These are phyloP conservation scores for Verticillium nonalfalfae DNA, from an alignment of 2,329 filamentous ascomycete genomes.

Conservation along the genomic window DNA sequence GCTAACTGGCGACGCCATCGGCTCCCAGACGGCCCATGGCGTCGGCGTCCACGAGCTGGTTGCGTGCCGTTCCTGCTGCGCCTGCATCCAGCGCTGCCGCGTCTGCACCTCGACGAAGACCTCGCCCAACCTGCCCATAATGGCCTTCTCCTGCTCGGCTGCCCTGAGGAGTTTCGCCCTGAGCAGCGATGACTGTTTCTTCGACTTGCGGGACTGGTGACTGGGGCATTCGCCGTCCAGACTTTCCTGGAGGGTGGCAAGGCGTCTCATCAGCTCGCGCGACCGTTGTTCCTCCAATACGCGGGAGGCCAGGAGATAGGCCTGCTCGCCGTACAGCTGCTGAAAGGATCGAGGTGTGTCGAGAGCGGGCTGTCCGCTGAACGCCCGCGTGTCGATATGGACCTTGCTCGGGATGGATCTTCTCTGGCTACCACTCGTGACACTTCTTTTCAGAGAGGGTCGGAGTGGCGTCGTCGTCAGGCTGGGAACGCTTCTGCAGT, in stretches of 20 bases:
- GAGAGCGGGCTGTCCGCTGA: neutral
- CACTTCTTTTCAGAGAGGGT: neutral
- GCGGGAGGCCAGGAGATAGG: conserved; percentile 36
- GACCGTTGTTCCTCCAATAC: conserved; percentile 31
- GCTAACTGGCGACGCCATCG: conserved; percentile 1
- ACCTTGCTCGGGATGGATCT: neutral
- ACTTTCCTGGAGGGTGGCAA: conserved; percentile 28
- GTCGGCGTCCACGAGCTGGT: neutral
- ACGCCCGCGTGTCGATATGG: neutral
- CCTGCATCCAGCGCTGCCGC: conserved; percentile 29
- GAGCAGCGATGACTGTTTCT: conserved; percentile 35
- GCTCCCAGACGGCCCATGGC: neutral
- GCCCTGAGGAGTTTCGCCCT: conserved; percentile 35
- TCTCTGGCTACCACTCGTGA: neutral
- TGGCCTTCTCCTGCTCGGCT: conserved; percentile 37
- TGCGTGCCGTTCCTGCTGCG: conserved; percentile 16
- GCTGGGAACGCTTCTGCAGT: neutral
- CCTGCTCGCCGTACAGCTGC: conserved; percentile 36
- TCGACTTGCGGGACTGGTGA: conserved; percentile 20
- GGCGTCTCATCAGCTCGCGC: conserved; percentile 28
- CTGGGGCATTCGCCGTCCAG: conserved; percentile 12
- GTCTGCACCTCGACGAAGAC: conserved; percentile 42
- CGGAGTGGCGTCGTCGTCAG: neutral
- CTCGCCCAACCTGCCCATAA: conserved; percentile 40
- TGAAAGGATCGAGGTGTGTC: conserved; percentile 17